Base-by-base conservation (phyloP, 768 basidiomycete genomes). In the Lactarius hengduanensis region DNA sequence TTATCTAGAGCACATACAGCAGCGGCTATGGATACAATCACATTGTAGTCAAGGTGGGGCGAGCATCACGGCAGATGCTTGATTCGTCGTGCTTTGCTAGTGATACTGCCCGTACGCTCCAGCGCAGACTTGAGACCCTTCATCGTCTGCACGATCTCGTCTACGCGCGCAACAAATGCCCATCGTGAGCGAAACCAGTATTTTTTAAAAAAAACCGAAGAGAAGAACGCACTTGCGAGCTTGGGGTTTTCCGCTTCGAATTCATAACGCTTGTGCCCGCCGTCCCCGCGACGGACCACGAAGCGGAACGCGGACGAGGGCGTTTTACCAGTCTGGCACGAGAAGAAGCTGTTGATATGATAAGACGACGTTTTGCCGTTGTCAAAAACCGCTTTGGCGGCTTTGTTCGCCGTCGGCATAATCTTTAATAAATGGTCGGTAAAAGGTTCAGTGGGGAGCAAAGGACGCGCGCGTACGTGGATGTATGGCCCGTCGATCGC, bases 401-500 rank as follows among this genome's bases (percentile, higher is more conserved):
- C 70, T 72, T 88, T 87, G 72, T 88, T 90, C 50, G 90, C 81
- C 5, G 90, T 87, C 10, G 94, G 94, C 87, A 96, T 92, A 75
- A 95, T 94, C 94, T 94, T 38, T 38, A 11, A 38, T 38, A 38
- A 38, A 38, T 11, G 34, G 3, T 38, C 36, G 36, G 36, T 11
- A 10, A 36, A 36, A 36, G 10, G 36, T 38, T 13, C 36, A 38
- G 36, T 38, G 36, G 11, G 3, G 36, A 38, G 11, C 7, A 38
- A 38, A 11, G 36, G 36, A 38, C 54, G 40, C 26, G 41, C 26
- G 75, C 84, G 67, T 65, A 94, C 92, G 74, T 95, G 92, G 41
- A 97, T 87, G 72, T 98, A 98, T 69, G 88, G 92, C 4, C 95
- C 95, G 75, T 99, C 97, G 68, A 98, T 92, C 16, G 96, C 96